These are phyloP conservation scores for Taxawa tesnikishii DNA, from an alignment of 2,329 filamentous ascomycete species.

Conservation along the genomic window DNA sequence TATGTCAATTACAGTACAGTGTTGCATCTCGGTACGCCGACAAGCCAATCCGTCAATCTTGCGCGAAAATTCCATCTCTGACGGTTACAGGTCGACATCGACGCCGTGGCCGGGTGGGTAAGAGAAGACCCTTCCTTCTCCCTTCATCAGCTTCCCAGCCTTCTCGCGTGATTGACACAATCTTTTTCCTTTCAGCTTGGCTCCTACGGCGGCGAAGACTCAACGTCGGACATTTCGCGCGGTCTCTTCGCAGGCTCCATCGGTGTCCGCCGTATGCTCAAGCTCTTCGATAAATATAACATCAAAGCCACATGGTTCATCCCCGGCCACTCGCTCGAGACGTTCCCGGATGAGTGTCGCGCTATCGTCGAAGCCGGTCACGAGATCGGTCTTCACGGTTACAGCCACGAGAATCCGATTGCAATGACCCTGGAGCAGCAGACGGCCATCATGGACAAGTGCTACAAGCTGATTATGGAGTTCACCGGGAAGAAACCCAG, in stretches of 20 bases:
- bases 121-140: not conserved
- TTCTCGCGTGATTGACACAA: not conserved
- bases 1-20: too few species aligned
- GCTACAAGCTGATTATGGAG: conserved; percentile 56
- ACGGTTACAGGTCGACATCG: conserved; percentile 56
- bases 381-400: conserved; percentile 58
- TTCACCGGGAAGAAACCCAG: conserved; percentile 60
- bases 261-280: conserved; percentile 53
- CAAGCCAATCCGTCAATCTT: too few species aligned
- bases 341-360: conserved; percentile 53
- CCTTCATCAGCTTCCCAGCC: not conserved
- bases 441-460: conserved; percentile 61
- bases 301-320: conserved; percentile 60
- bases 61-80: too few species aligned
- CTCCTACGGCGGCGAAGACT: conserved; percentile 62
- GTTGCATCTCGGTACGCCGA: not conserved
- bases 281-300: conserved; percentile 58
- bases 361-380: conserved; percentile 51
- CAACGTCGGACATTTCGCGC: conserved; percentile 58
- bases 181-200: conserved; percentile 39
- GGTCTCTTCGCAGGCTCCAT: conserved; percentile 56
- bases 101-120: conserved; percentile 63
- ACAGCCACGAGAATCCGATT: conserved; percentile 61
- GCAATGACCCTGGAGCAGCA: conserved; percentile 67
- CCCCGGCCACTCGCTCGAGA: conserved; percentile 51